Conservation (phyloP, 2,329 filamentous ascomycete species). For the Aspergillus eucalypticola region DNA sequence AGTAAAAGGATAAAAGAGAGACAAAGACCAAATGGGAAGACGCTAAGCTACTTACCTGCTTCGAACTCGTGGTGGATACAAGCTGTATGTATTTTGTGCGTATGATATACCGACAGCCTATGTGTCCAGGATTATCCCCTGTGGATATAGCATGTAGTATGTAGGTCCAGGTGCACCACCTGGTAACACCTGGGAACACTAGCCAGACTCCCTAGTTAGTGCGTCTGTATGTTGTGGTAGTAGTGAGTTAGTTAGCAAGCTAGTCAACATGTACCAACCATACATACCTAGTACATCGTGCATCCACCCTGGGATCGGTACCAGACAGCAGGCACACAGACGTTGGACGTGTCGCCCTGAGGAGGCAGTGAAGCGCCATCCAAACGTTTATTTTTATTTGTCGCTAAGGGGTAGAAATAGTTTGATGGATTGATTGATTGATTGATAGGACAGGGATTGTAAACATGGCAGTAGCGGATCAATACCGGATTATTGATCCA, state of each 20-base stretch:
- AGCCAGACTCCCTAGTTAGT: neutral
- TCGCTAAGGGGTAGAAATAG: neutral
- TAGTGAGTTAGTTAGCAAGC: neutral
- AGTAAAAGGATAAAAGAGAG: neutral
- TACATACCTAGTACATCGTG: neutral
- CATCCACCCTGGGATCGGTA: neutral
- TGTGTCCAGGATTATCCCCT: neutral
- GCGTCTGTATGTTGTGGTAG: neutral
- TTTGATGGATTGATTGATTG: neutral
- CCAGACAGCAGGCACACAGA: neutral
- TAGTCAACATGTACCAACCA: neutral
- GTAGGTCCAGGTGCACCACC: neutral
- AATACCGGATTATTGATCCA: neutral
- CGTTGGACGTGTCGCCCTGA: neutral
- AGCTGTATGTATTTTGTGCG: neutral
- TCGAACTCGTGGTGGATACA: slow-evolving; percentile 5
- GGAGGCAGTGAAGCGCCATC: neutral
- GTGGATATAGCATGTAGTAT: neutral
- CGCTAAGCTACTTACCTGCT: slow-evolving; percentile 4
- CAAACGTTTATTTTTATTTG: neutral
- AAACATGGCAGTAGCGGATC: neutral
- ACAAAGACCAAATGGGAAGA: neutral
- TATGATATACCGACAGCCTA: neutral
- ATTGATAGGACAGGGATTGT: neutral
- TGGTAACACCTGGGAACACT: slow-evolving; percentile 1